A percentile compares a stretch with the other conserved stretches of the same genome.
These are phyloP conservation scores for Syncephalastrum racemosum DNA, from an alignment of 371 early-diverging fungal genomes.

Conservation along the genomic window DNA sequence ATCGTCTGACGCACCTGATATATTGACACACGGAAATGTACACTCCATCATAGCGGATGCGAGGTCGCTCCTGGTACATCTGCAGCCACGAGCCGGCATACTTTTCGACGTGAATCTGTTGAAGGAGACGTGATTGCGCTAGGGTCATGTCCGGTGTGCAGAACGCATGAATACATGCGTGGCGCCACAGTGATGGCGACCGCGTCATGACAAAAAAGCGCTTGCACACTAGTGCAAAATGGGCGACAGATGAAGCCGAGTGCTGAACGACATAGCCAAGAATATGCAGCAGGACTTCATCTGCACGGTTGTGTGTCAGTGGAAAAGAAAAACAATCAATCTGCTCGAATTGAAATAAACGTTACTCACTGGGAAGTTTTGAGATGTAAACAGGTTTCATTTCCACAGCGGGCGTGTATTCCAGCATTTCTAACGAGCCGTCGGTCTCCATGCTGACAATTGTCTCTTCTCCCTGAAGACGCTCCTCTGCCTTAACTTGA, in stretches of 20 bases:
- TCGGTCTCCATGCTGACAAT: neutral
- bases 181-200: conserved; percentile 49
- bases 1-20: conserved; percentile 17
- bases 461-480: neutral
- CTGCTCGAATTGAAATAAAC: neutral
- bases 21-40: conserved; percentile 61
- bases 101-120: conserved; percentile 10
- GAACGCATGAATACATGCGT: conserved; percentile 41
- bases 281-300: conserved; percentile 29
- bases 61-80: conserved; percentile 55
- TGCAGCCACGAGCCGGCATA: conserved; percentile 24
- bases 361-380: conserved; percentile 19
- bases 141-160: conserved; percentile 18
- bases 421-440: neutral
- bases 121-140: conserved; percentile 11
- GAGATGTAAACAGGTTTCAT: conserved; percentile 19
- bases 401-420: conserved; percentile 18
- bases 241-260: conserved; percentile 30
- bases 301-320: conserved; percentile 9
- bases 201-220: conserved; percentile 43
- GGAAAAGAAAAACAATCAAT: conserved; percentile 5
- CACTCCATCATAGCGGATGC: conserved; percentile 58
- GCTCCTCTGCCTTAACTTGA: too few relatives aligned
- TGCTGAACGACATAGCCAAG: conserved; percentile 29
- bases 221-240: conserved; percentile 47